Evolutionary conservation across 352 stramenopile species (phyloP).

Genomic region (Globisporangium okanoganense): DNA sequence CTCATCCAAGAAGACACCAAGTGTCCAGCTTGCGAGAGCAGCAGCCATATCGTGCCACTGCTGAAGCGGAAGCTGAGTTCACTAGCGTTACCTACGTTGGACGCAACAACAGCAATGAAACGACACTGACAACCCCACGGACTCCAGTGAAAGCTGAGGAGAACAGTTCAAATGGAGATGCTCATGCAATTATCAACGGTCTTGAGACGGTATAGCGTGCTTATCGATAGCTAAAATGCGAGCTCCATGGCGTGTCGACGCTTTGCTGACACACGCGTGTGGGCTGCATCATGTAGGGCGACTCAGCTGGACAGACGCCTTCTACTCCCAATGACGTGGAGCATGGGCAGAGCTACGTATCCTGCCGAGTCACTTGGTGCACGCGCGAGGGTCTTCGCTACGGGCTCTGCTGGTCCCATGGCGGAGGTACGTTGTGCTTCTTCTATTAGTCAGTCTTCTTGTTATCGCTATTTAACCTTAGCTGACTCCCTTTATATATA

Average conservation of each 20-base stretch:
- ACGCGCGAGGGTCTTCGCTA: constrained; percentile 31
- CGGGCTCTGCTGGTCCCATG: constrained; percentile 50
- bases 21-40: background rate
- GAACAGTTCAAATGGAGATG: background rate
- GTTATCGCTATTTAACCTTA: background rate
- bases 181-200: no score
- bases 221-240: background rate
- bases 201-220: background rate
- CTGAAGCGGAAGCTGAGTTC: background rate
- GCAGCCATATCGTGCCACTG: background rate
- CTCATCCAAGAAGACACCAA: background rate
- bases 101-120: background rate
- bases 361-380: constrained; percentile 48
- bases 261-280: background rate
- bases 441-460: background rate
- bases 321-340: background rate
- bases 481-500: background rate
- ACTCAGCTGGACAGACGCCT: background rate
- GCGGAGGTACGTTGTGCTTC: constrained; percentile 27
- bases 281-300: background rate
- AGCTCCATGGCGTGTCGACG: background rate
- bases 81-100: background rate
- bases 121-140: background rate
- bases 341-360: background rate
- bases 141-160: background rate